A percentile compares a stretch with the other conserved stretches of the same genome.
These are phyloP conservation scores for Phyllosticta citriasiana DNA, from an alignment of 2,329 filamentous ascomycete species.

Conservation along the genomic window DNA sequence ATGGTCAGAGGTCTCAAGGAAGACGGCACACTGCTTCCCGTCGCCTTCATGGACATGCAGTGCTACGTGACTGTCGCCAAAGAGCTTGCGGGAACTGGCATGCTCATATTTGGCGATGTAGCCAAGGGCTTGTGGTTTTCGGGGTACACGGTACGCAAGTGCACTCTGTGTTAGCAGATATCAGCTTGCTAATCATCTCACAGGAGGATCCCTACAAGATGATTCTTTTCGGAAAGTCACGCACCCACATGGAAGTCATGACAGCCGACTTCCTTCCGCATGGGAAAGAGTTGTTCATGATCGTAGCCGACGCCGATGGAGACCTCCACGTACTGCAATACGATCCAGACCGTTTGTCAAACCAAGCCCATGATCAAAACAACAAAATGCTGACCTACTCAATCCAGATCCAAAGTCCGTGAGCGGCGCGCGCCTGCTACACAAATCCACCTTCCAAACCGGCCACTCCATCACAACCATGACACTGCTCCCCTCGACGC, in stretches of 20 bases:
- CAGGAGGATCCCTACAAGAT: constrained; percentile 91
- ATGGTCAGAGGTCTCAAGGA: constrained; percentile 96
- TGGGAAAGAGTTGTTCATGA: constrained; percentile 69
- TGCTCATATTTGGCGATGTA: constrained; percentile 81
- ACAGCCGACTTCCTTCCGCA: constrained; percentile 83
- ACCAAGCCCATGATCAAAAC: not conserved
- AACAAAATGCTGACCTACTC: not conserved
- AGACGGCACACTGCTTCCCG: constrained; percentile 81
- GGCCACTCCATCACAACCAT: constrained; percentile 69
- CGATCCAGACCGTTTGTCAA: constrained; percentile 74
- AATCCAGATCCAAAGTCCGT: constrained; percentile 77
- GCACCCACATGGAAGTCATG: constrained; percentile 66
- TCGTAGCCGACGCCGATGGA: constrained; percentile 74
- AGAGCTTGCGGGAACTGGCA: constrained; percentile 69
- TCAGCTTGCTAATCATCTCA: constrained; percentile 5
- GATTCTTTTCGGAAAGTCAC: constrained; percentile 82
- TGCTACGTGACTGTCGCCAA: constrained; percentile 83
- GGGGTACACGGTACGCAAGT: constrained; percentile 58
- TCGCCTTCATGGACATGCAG: constrained; percentile 97
- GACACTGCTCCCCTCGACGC: constrained; percentile 62
- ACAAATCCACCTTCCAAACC: constrained; percentile 78
- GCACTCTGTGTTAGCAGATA: not conserved
- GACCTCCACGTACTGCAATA: constrained; percentile 87
- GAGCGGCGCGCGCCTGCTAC: constrained; percentile 76
- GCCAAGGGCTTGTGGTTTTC: constrained; percentile 94